A percentile compares a stretch with the other conserved stretches of the same genome.
These are phyloP conservation scores for Amaranthus cruentus DNA, from an alignment of 148 eudicot species.

Conservation along the genomic window DNA sequence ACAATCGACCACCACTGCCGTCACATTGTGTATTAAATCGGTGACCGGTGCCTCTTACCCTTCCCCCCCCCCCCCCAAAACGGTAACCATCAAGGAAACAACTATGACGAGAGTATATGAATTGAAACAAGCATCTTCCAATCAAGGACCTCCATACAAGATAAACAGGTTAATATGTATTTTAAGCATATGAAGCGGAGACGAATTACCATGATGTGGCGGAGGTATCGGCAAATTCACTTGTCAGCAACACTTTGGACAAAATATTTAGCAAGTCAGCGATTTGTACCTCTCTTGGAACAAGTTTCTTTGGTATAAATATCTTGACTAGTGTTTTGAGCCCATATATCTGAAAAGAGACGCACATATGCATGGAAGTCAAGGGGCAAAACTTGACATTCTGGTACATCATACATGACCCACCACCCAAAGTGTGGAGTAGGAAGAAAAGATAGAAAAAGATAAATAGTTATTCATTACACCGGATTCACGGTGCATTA, in stretches of 20 bases:
- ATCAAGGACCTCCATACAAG: not conserved
- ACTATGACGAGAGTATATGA: too few species aligned
- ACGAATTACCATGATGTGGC: conserved; percentile 44
- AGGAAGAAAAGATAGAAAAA: not conserved
- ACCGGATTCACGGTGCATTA: not conserved
- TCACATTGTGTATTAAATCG: too few species aligned
- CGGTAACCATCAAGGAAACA: too few species aligned
- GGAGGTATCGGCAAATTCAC: conserved; percentile 35
- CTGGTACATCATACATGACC: not conserved
- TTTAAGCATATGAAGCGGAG: conserved; percentile 2
- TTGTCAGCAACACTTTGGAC: conserved; percentile 55
- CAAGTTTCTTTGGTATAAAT: conserved; percentile 50
- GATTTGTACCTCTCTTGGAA: conserved; percentile 38
- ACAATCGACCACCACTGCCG: too few species aligned
- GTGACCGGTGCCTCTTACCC: too few species aligned
- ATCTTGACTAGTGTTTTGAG: conserved; percentile 81
- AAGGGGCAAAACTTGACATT: not conserved
- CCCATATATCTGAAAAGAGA: conserved; percentile 58
- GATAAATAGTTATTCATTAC: not conserved
- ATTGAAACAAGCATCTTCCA: not conserved
- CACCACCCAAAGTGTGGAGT: not conserved
- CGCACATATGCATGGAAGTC: not conserved
- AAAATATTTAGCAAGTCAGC: conserved; percentile 52
- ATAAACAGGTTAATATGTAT: not conserved
- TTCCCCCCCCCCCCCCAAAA: too few species aligned